A percentile compares a stretch with the other conserved stretches of the same genome.
phyloP scores from a whole-genome alignment of 331 rosid genomes.

The Dryas integrifolia region DNA sequence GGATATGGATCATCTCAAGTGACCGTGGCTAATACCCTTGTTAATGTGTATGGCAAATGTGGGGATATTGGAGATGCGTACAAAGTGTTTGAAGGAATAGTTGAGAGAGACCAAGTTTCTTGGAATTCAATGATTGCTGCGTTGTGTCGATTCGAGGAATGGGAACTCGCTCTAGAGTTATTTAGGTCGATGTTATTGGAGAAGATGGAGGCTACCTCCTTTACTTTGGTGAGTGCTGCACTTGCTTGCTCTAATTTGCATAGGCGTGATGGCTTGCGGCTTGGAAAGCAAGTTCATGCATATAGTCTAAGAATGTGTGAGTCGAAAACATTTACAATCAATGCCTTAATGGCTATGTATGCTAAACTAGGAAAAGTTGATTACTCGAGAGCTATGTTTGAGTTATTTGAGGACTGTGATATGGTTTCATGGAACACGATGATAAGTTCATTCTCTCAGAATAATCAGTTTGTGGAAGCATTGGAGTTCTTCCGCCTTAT shows the following conservation, averaged over 20 bases:
- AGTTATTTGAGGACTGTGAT: constrained; percentile 57
- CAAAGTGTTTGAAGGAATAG: constrained; percentile 55
- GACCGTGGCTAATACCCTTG: constrained; percentile 63
- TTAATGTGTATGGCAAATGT: constrained; percentile 68
- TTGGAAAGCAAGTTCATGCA: constrained; percentile 81
- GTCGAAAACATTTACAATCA: constrained; percentile 53
- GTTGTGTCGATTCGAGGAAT: constrained; percentile 55
- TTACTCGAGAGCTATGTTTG: constrained; percentile 60
- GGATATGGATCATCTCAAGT: constrained; percentile 43
- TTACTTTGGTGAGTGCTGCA: constrained; percentile 66
- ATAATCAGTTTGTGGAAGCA: constrained; percentile 55
- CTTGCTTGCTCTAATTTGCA: constrained; percentile 58
- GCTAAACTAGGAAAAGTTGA: constrained; percentile 54
- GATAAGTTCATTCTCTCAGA: constrained; percentile 72
- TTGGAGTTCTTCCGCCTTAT: constrained; percentile 43
- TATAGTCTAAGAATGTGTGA: constrained; percentile 48
- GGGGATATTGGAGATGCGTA: constrained; percentile 48
- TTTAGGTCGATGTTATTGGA: constrained; percentile 56
- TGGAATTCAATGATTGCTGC: constrained; percentile 79
- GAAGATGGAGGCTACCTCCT: constrained; percentile 57
- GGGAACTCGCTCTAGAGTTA: constrained; percentile 62
- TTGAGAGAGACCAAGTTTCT: constrained; percentile 61
- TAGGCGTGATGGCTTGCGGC: constrained; percentile 39
- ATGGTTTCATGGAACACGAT: constrained; percentile 76
- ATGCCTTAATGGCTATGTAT: constrained; percentile 80